phyloP scores from a whole-genome alignment of 1,284 basidiomycete genomes.

The Phellinidium pouzarii region DNA sequence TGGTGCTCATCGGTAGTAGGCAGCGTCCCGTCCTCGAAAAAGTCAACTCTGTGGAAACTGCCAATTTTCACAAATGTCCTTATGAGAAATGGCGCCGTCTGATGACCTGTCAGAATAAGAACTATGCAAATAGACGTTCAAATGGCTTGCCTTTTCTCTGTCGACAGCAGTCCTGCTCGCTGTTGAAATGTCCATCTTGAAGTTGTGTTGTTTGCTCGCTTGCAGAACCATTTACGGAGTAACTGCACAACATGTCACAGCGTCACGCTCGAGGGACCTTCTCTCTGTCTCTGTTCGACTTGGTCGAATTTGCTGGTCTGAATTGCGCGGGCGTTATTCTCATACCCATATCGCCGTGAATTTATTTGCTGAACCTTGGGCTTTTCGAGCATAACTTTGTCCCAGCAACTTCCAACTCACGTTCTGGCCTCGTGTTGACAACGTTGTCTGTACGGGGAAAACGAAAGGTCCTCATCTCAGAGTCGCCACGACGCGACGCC shows the following conservation, averaged over 20 bases:
- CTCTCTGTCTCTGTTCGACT: too few species aligned
- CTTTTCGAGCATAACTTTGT: background rate
- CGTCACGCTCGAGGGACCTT: too few species aligned
- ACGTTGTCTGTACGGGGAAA: slow-evolving; percentile 6
- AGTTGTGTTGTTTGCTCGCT: too few species aligned
- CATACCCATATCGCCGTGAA: too few species aligned
- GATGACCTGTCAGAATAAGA: slow-evolving; percentile 1
- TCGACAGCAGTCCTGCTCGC: slow-evolving; percentile 28
- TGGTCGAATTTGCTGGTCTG: too few species aligned
- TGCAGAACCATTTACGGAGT: too few species aligned
- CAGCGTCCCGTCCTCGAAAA: slow-evolving; percentile 68
- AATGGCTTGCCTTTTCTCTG: slow-evolving; percentile 31
- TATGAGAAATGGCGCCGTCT: slow-evolving; percentile 75
- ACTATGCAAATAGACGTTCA: background rate
- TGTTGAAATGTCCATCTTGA: background rate
- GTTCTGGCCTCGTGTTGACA: slow-evolving; percentile 9
- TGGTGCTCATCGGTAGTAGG: slow-evolving; percentile 74
- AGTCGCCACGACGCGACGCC: background rate
- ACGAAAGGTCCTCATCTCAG: background rate
- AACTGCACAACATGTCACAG: too few species aligned
- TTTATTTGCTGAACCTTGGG: background rate
- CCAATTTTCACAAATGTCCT: slow-evolving; percentile 77
- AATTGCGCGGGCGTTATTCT: too few species aligned
- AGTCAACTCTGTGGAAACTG: slow-evolving; percentile 57
- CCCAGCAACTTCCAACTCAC: background rate